phyloP scores from a whole-genome alignment of 805 yeast genomes.

The Candida fluviatilis region DNA sequence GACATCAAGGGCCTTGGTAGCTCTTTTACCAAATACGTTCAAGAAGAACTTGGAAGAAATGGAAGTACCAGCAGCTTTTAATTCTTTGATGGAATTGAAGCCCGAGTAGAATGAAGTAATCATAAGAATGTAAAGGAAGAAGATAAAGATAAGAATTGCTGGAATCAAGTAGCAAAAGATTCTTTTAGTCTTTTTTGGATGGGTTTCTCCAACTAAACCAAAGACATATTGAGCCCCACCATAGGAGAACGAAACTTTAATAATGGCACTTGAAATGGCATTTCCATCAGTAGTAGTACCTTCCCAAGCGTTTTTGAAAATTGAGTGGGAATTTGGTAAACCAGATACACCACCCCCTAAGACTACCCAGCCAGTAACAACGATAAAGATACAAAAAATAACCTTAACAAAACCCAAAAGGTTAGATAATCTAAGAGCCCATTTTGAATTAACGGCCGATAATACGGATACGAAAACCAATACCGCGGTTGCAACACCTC shows the following conservation, averaged over 20 bases:
- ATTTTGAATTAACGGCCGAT: slow-evolving; percentile 21
- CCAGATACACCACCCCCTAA: slow-evolving; percentile 29
- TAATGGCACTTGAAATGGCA: slow-evolving; percentile 40
- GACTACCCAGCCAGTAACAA: slow-evolving; percentile 32
- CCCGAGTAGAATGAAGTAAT: slow-evolving; percentile 31
- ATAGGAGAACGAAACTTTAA: slow-evolving; percentile 41
- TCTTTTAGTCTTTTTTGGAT: slow-evolving; percentile 21
- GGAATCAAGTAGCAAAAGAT: slow-evolving; percentile 27
- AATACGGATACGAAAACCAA: slow-evolving; percentile 20
- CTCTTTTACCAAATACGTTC: slow-evolving; percentile 26
- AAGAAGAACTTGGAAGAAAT: slow-evolving; percentile 26
- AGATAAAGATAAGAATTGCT: slow-evolving; percentile 24
- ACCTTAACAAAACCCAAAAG: slow-evolving; percentile 33
- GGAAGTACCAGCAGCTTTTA: slow-evolving; percentile 12
- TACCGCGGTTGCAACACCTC: slow-evolving; percentile 33
- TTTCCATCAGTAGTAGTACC: slow-evolving; percentile 42
- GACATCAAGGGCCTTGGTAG: slow-evolving; percentile 20
- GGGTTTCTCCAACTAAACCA: slow-evolving; percentile 29
- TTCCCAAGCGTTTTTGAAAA: slow-evolving; percentile 33
- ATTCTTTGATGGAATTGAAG: slow-evolving; percentile 2
- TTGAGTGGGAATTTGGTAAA: slow-evolving; percentile 26
- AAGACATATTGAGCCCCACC: slow-evolving; percentile 40
- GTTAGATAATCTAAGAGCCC: slow-evolving; percentile 26
- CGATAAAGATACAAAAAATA: slow-evolving; percentile 27
- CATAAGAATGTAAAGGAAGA: slow-evolving; percentile 26